Conservation (phyloP, 73 alveolate genomes). For the Stentor roeselii region DNA sequence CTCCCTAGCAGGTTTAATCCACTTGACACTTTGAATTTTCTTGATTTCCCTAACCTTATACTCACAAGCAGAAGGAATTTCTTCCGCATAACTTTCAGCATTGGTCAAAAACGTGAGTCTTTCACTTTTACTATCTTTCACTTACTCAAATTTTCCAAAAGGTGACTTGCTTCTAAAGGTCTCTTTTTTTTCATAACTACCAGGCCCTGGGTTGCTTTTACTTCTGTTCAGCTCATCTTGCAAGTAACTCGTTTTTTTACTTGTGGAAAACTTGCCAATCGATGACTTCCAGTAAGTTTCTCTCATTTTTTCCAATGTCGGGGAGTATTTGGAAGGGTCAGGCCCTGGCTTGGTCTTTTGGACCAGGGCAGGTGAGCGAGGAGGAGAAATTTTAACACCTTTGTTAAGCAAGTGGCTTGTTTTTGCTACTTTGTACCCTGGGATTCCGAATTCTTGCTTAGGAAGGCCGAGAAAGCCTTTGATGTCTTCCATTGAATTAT, state of each 20-base stretch:
- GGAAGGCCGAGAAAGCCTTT: not conserved
- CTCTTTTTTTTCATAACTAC: not conserved
- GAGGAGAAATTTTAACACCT: not conserved
- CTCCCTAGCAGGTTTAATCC: not conserved
- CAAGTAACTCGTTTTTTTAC: no score
- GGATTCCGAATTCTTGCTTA: not conserved
- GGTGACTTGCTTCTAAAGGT: not conserved
- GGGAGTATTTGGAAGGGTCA: not conserved
- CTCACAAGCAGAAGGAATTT: not conserved
- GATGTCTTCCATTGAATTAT: constrained; percentile 6
- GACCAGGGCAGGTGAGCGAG: not conserved
- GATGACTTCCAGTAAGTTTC: not conserved
- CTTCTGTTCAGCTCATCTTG: not conserved
- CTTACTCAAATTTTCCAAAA: not conserved
- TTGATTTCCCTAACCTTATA: not conserved
- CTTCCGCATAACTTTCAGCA: not conserved
- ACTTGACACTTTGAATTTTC: not conserved
- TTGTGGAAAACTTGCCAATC: not conserved
- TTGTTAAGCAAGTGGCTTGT: not conserved
- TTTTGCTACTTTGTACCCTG: not conserved
- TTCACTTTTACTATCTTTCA: not conserved
- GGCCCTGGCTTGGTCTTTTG: not conserved
- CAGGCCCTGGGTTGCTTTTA: constrained; percentile 13
- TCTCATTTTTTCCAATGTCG: not conserved
- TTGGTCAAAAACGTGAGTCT: not conserved